Evolutionary conservation across 2,329 filamentous ascomycete genomes (phyloP), one percentile per base, ranked within the genome.

Genomic region (Arthrobotrys pseudoclavata): DNA sequence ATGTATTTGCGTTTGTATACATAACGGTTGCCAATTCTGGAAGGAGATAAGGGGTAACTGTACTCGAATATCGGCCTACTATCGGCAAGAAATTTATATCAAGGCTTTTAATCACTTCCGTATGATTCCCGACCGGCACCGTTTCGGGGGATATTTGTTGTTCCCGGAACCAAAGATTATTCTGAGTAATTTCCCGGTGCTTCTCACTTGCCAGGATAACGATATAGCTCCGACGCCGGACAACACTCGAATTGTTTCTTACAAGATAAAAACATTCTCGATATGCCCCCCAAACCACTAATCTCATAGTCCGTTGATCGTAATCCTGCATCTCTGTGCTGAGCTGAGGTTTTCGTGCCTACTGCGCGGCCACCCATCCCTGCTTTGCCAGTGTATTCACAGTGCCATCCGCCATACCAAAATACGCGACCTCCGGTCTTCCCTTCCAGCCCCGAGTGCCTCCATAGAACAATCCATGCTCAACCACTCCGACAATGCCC

Each of bases 361-460:
- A 31, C 24, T 24, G 31, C 18, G 53, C 13, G 13, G 47, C 3
- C 10, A 34, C 13, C 61, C 67, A 70, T 6, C 50, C 64, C 9
- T 61, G 42, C 18, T 68, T 52, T 3, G 29, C 40, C n/a, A 74
- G 47, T 6, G 62, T 45, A 20, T 71, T 53, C 22, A 92, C 90
- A 10, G 86, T 86, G 2, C 92, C 92, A 82, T 93, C 92, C 52
- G 91, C 88, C 89, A 96, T 92, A 40, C 96, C 96, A 84, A 98
- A 99, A 85, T 98, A 99, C 24, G 93, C 94, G 29, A 94, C 94
- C 12, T 97, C 88, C 0, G 96, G 96, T 85, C 95, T 97, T 85
- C 97, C 93, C 0, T 92, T 94, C 57, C 92, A 91, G 57, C 89
- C 85, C 67, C 87, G 86, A 82, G 87, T 84, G 79, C 89, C 87